Evolutionary conservation across 176 grass and related monocot species (phyloP), one percentile per base, ranked within the genome.

Genomic region (Carex myosuroides): DNA sequence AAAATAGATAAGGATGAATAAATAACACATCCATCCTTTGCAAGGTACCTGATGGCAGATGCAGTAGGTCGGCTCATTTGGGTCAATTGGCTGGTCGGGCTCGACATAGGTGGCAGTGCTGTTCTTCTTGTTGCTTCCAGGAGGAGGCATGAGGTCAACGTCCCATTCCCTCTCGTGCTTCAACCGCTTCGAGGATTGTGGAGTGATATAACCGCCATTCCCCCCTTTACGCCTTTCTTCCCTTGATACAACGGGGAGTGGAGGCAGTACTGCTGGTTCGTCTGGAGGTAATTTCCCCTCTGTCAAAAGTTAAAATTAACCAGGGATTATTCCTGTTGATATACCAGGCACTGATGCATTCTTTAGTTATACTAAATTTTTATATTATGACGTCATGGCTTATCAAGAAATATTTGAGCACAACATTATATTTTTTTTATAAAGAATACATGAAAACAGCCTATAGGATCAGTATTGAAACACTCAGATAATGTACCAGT

Each of bases 141-240:
- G 96, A 89, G 96, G 96, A 46, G 96, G 96, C 96, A 98, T 98
- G 52, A 98, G 89, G 81, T 98, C 96, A 85, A 95, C 91, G 83
- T 90, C 91, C 75, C 93, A 88, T 76, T 95, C 96, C 69, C 91
- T 90, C 33, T 95, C 96, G 85, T 93, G 91, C 62, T 98, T 93
- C 78, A 88, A 93, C 84, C 94, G 87, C 88, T 88, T 98, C 64
- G 90, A 93, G 66, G 88, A 87, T 84, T 93, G 94, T 86, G 90
- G 76, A 79, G 93, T 80, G 81, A 91, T 92, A 89, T 92, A 92
- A 70, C 92, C 92, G 85, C 77, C 81, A 89, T 93, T 94, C 59
- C 86, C 65, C 62, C 86, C 65, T 84, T 88, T 95, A 33, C 89
- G 87, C 84, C 90, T 98, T 52, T 95, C 96, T 42, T 95, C 95